Percentiles rank a stretch among this genome's conserved stretches.
Evolutionary conservation across 148 eudicot species (phyloP).

Genomic region (Drosera capensis): DNA sequence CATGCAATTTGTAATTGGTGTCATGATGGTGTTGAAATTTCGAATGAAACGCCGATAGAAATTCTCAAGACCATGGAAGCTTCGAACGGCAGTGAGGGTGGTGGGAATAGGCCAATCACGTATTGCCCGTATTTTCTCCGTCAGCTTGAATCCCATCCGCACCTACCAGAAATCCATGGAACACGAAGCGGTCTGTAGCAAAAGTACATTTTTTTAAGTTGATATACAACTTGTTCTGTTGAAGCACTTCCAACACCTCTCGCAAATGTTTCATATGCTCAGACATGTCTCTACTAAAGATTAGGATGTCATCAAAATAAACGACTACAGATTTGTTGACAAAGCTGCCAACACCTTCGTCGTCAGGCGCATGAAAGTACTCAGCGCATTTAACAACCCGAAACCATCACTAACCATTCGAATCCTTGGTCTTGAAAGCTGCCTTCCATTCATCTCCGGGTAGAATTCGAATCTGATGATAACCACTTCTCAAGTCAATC

Average conservation of each 20-base stretch:
- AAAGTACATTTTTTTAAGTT: neutral
- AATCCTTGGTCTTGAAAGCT: neutral
- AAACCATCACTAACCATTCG: neutral
- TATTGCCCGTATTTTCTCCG: no score
- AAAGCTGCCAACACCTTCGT: no score
- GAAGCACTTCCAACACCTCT: neutral
- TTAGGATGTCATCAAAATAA: neutral
- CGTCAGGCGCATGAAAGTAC: neutral
- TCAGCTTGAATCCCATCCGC: neutral
- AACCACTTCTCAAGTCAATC: neutral
- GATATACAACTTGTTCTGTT: neutral
- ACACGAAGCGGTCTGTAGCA: neutral
- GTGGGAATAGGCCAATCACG: neutral
- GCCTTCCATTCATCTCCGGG: neutral
- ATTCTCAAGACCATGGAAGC: neutral
- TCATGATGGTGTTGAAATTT: conserved; percentile 5
- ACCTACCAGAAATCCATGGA: neutral
- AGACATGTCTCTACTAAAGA: neutral
- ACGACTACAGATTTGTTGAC: no score
- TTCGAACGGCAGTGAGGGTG: neutral
- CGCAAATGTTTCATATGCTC: neutral
- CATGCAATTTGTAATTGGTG: neutral
- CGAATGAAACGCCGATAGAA: neutral
- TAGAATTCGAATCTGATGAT: neutral
- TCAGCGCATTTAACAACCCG: neutral